These are phyloP conservation scores for Crithidia sp. DNA, from an alignment of 208 protist species.

Conservation along the genomic window DNA sequence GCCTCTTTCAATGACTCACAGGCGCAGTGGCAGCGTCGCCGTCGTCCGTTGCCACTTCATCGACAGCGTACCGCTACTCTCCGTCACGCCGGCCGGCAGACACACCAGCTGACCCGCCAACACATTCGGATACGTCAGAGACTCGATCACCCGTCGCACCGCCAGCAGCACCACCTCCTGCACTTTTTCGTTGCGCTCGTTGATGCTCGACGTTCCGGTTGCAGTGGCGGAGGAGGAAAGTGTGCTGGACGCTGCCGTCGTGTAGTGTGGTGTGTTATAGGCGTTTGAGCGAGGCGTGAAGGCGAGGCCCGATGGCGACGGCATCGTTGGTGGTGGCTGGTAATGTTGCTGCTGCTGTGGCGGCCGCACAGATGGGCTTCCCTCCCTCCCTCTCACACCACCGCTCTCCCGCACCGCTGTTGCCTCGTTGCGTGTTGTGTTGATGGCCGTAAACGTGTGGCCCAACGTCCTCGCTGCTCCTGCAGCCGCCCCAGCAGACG, in stretches of 20 bases:
- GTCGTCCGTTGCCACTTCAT: constrained; percentile 55
- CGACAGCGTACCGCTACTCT: constrained; percentile 6
- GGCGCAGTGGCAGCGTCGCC: constrained; percentile 57
- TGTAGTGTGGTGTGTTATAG: neutral
- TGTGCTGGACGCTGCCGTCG: too few relatives aligned
- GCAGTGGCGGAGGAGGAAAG: neutral
- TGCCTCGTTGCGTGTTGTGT: constrained; percentile 29
- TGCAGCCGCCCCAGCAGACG: neutral
- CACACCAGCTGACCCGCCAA: constrained; percentile 45
- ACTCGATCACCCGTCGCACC: constrained; percentile 49
- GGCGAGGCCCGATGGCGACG: too few relatives aligned
- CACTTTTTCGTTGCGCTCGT: constrained; percentile 67
- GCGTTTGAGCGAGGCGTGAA: constrained; percentile 1
- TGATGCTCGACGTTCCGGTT: constrained; percentile 22
- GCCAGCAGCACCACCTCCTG: constrained; percentile 76
- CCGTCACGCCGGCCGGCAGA: neutral
- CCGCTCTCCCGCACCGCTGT: neutral
- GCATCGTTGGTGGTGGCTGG: too few relatives aligned
- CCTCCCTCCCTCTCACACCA: neutral
- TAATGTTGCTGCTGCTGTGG: neutral
- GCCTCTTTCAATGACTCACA: constrained; percentile 17
- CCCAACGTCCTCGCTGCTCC: neutral
- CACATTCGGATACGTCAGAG: constrained; percentile 76
- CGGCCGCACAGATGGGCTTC: constrained; percentile 2
- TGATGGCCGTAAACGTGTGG: constrained; percentile 29